phyloP scores from a whole-genome alignment of 352 stramenopile species.

The Nothophytophthora sp. region DNA sequence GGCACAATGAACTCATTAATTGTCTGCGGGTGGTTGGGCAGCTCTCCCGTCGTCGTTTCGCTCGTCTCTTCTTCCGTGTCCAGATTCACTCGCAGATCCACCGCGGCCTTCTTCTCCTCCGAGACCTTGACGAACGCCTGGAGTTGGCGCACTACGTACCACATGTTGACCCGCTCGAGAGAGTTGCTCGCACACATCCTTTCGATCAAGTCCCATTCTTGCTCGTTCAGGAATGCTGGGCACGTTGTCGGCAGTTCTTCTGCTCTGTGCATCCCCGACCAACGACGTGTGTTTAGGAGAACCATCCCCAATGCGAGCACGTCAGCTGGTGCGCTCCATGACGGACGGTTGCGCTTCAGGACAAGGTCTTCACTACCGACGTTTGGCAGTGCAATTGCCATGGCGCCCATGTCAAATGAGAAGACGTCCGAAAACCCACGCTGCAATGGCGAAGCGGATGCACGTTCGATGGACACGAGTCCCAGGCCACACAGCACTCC shows the following conservation, averaged over 20 bases:
- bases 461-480: conserved; percentile 19
- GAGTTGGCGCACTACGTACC: conserved; percentile 32
- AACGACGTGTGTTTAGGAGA: conserved; percentile 26
- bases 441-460: conserved; percentile 10
- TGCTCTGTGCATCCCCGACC: conserved; percentile 16
- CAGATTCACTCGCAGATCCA: conserved; percentile 25
- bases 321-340: conserved; percentile 23
- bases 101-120: conserved; percentile 8
- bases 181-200: conserved; percentile 17
- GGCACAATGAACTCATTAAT: conserved; percentile 28
- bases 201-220: conserved; percentile 29
- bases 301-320: conserved; percentile 22
- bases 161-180: conserved; percentile 17
- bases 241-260: conserved; percentile 6
- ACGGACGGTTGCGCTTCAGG: neutral
- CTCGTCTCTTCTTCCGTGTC: conserved; percentile 11
- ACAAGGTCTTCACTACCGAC: neutral
- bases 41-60: conserved; percentile 7
- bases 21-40: conserved; percentile 7
- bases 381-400: neutral
- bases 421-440: conserved; percentile 16
- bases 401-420: conserved; percentile 6
- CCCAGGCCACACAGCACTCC: conserved; percentile 22
- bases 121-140: conserved; percentile 12
- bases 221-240: conserved; percentile 15